These are phyloP conservation scores for Gloeopeniophorella convolvens DNA, from an alignment of 768 basidiomycete genomes.

Conservation along the genomic window DNA sequence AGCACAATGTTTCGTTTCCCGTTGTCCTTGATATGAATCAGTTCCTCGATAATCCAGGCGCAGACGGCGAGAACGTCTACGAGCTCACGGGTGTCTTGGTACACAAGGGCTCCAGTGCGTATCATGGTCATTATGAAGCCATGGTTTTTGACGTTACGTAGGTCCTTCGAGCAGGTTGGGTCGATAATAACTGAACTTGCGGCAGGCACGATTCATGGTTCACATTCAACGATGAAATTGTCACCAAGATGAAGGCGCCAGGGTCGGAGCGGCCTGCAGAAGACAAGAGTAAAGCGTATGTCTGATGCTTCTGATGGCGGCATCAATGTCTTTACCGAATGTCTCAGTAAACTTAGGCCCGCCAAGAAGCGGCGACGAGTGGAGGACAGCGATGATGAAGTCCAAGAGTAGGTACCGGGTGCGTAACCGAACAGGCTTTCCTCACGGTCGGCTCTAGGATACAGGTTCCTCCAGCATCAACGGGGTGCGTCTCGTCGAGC, in stretches of 20 bases:
- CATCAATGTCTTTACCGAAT: not conserved
- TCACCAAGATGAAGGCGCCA: conserved; percentile 57
- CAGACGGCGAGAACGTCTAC: conserved; percentile 43
- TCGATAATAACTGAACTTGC: not conserved
- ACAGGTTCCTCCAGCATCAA: conserved; percentile 6
- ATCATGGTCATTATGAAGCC: conserved; percentile 86
- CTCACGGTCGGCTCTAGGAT: conserved; percentile 10
- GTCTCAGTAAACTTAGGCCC: conserved; percentile 13
- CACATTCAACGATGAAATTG: conserved; percentile 87
- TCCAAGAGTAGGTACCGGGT: conserved; percentile 16
- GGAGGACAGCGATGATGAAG: conserved; percentile 50
- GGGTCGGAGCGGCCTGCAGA: conserved; percentile 34
- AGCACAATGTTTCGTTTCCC: conserved; percentile 76
- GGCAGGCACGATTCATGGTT: conserved; percentile 71
- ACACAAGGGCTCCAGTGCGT: conserved; percentile 89
- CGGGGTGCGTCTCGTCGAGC: conserved; percentile 1
- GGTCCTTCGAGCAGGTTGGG: conserved; percentile 23
- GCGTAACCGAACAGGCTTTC: not conserved
- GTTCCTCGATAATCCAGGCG: conserved; percentile 36
- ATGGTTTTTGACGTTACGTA: conserved; percentile 72
- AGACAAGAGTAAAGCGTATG: conserved; percentile 20
- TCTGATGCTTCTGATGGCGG: not conserved
- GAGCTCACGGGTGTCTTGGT: conserved; percentile 79
- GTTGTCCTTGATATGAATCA: conserved; percentile 61
- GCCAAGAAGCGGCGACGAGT: conserved; percentile 47